Evolutionary conservation across 768 basidiomycete species (phyloP), one percentile per base, ranked within the genome.

Genomic region (Kwoniella sp.): DNA sequence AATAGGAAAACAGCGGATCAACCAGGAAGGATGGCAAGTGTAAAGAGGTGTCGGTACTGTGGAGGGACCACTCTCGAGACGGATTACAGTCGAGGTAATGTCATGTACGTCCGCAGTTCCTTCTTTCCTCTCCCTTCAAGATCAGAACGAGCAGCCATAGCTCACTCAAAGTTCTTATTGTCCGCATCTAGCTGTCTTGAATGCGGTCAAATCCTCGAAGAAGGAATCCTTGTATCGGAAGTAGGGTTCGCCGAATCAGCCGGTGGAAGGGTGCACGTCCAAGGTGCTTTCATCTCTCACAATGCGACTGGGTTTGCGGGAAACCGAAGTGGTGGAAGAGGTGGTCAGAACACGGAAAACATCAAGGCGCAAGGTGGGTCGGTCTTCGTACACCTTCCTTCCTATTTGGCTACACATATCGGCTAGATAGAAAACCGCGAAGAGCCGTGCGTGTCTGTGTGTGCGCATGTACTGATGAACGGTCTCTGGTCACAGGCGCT

Each of bases 181-280:
- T 24, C 30, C 17, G 47, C 5, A 26, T 58, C 22, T 21, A 77
- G 76, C 44, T 77, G 76, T 58, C 24, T 44, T 8, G 21, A 37
- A 29, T 97, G 94, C 71, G 92, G 91, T 50, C 90, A 88, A 7
- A 92, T 98, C 19, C 83, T 95, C 10, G 92, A 95, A 81, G 91
- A 96, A 80, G 93, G 92, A 74, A 87, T 89, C 1, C 92, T 98
- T 64, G 91, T 97, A 10, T 90, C 88, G 67, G 96, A 99, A 77
- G 86, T 99, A 59, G 87, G 88, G 0, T 99, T 99, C 70, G 92
- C 92, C n/a, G 96, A 99, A 83, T 90, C 90, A 3, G 85, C 89
- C 12, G 85, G 86, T 27, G 96, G 96, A 25, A 91, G 93, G 4
- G 94, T 95, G 1, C 91, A 97, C 84, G 94, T 96, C 1, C 90